Percentiles rank a stretch among this genome's conserved stretches.
Evolutionary conservation across 345 rosid genomes (phyloP).

Genomic region (Brassica rapa): DNA sequence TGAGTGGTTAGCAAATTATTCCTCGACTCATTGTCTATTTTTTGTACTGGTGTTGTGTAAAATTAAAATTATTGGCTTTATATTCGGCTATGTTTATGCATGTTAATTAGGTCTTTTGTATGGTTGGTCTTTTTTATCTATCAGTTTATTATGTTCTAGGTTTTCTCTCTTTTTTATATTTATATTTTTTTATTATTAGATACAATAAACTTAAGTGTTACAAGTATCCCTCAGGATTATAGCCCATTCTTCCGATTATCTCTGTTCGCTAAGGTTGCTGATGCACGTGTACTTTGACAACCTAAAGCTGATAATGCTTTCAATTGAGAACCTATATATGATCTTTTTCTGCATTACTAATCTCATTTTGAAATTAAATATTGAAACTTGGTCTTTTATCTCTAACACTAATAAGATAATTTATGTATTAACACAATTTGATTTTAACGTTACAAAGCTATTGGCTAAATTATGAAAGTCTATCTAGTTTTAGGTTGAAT

Average conservation of each 20-base stretch:
- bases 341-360: no score
- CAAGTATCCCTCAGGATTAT: no score
- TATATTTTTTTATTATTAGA: no score
- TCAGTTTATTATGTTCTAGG: neutral
- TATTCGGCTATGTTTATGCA: neutral
- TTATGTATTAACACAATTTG: no score
- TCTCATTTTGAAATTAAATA: no score
- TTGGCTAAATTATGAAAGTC: no score
- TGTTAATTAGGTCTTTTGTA: neutral
- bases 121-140: neutral
- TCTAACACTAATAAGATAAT: no score
- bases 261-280: neutral
- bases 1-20: conserved; percentile 25
- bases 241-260: no score
- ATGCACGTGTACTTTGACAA: neutral
- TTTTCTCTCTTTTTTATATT: neutral
- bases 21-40: neutral
- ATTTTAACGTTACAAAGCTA: no score
- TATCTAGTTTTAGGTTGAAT: no score
- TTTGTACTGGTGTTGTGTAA: neutral
- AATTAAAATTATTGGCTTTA: neutral
- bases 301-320: neutral
- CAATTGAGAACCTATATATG: neutral
- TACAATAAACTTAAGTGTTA: no score
- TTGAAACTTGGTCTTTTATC: no score